Base-by-base conservation (phyloP, 1,284 basidiomycete species). In the Testicularia cyperi region DNA sequence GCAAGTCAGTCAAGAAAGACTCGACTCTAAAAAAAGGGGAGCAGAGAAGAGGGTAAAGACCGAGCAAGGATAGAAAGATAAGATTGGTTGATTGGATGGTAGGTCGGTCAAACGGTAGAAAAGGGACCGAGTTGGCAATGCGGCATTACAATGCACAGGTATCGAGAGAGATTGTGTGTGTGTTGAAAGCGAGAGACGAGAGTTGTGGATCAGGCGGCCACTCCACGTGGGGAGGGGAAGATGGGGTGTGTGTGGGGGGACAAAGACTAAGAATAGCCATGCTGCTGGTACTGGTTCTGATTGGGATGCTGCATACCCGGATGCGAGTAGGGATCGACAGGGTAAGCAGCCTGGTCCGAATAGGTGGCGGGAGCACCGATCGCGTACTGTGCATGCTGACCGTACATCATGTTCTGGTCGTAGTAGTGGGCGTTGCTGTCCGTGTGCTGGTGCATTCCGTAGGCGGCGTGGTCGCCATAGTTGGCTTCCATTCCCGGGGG, bases 401-500 rank as follows among this genome's bases (percentile, higher is more conserved):
- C 30, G 12, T 32, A 19, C 10, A 14, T 9, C 30, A 32, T 32
- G n/a, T n/a, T n/a, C 8, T 32, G 9, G 8, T 14, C 8, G 16
- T 19, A 9, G 33, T 35, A 35, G 18, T 20, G 9, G 30, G 30
- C 7, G 10, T 22, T 7, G 8, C 33, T 20, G 20, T 35, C 6
- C 33, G 22, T 35, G 20, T 20, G 6, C 9, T 31, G 29, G 7
- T 31, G 29, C 9, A 8, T 9, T 7, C 9, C 9, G 10, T 20
- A 22, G 8, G 6, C 9, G 18, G 20, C 9, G 22, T 49, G 44
- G 16, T 47, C 46, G 4, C 38, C 55, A 4, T 48, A 36, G 14
- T 40, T 34, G 22, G 49, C 42, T 15, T 60, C 49, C 23, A 55
- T 43, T 1, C 30, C 34, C n/a, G n/a, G n/a, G n/a, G n/a, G n/a